Conservation (phyloP, 83 land plant genomes). For the Larix sibirica region DNA sequence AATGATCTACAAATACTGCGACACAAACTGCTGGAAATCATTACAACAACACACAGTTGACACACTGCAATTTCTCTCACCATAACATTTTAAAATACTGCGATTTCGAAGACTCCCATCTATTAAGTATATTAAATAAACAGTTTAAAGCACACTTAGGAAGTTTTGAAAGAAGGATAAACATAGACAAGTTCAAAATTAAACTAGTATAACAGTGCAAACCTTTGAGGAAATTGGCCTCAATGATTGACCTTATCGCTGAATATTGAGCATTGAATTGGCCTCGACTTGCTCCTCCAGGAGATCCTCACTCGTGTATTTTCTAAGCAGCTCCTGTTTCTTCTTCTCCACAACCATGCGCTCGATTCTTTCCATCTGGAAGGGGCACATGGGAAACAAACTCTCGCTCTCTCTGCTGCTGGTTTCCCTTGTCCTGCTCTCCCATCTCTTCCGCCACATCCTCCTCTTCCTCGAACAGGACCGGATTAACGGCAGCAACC, state of each 20-base stretch:
- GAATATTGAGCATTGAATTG: slow-evolving; percentile 85
- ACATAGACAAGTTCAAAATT: too few relatives aligned
- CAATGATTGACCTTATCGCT: slow-evolving; percentile 32
- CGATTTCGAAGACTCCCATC: too few relatives aligned
- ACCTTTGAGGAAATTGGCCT: too few relatives aligned
- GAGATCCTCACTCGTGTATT: slow-evolving; percentile 76
- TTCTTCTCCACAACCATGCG: slow-evolving; percentile 32
- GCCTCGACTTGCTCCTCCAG: slow-evolving; percentile 87
- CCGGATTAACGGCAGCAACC: slow-evolving; percentile 53
- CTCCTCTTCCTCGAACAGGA: slow-evolving; percentile 51
- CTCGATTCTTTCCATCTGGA: slow-evolving; percentile 95
- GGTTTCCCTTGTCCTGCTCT: slow-evolving; percentile 23
- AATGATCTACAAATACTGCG: too few relatives aligned
- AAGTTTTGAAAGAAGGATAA: too few relatives aligned
- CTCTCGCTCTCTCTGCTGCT: slow-evolving; percentile 47
- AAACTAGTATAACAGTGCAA: too few relatives aligned
- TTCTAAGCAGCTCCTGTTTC: slow-evolving; percentile 89
- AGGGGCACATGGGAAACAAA: slow-evolving; percentile 95
- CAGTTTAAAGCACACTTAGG: too few relatives aligned
- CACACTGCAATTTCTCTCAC: too few relatives aligned
- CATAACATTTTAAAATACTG: too few relatives aligned
- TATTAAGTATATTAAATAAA: too few relatives aligned
- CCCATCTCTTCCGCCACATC: slow-evolving; percentile 50
- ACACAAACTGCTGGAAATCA: too few relatives aligned
- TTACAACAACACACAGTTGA: too few relatives aligned